Evolutionary conservation across 2,329 filamentous ascomycete species (phyloP), one percentile per base, ranked within the genome.

Genomic region (Bimuria novae-zelandiae): DNA sequence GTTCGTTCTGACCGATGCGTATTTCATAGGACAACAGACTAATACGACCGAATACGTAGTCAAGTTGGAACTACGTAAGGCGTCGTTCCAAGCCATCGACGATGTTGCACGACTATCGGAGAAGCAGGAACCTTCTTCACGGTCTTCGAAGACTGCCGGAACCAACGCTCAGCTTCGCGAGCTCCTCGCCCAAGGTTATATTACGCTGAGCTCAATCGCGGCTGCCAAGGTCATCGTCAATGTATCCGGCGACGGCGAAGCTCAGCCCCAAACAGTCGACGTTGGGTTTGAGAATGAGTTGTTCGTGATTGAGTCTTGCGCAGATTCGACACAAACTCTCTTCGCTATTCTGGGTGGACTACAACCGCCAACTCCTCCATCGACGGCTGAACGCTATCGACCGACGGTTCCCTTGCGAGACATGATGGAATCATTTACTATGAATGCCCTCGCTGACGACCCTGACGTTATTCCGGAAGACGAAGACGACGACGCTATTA

Each of bases 261-360:
- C 86, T 30, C 83, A 81, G 0, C 80, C 85, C 25, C 88, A 87
- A 58, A 83, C 85, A 35, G 74, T 97, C 12, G 88, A 94, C 61
- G 81, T 97, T 1, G 90, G 96, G 58, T 77, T 97, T 41, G 85
- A 85, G 55, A 92, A 96, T 65, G 89, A 96, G 59, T 80, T 99
- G 1, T 80, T 99, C 48, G 87, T 99, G 29, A 77, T 99, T 6
- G 94, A 99, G 73, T 95, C 92, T 1, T 99, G 95, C 66, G 94
- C 94, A 25, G 94, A 99, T 74, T 99, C 94, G 1, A 97, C 92
- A 0, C 92, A 97, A 71, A 99, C 94, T 0, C 80, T 99, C 12
- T 88, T 96, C 47, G 82, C 84, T 1, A 82, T 96, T 36, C 76
- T 92, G 14, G 90, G 89, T 64, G 92, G 89, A 0, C 80, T 99